Base-by-base conservation (phyloP, 1,284 basidiomycete species). In the Ustanciosporium gigantosporum region DNA sequence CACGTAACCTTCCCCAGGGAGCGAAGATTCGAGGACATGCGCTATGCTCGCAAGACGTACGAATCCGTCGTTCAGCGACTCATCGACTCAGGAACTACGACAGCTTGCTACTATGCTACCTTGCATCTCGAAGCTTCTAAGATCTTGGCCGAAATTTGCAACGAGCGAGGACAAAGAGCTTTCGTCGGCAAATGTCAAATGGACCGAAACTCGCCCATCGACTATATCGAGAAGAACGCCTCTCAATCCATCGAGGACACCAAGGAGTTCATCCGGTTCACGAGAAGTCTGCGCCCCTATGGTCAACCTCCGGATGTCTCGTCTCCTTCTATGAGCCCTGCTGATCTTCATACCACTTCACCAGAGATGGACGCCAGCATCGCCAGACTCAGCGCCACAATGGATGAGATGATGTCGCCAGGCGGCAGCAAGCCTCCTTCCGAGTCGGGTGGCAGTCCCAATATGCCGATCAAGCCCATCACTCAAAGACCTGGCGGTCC, bases 151-250 rank as follows among this genome's bases (percentile, higher is more conserved):
- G 85, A 90, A 37, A 84, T 89, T 21, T 84, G 89, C 31, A 83
- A 86, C 65, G 76, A 79, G 22, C 81, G 81, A 65, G 90, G 92
- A 17, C 92, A 96, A 79, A 84, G 93, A 37, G 91, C 89, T 0
- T 87, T 91, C 68, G 84, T 91, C 36, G 91, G 90, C 34, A 81
- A 94, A 86, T 96, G 93, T 79, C 92, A 90, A 80, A 96, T 97
- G 91, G 84, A 96, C 80, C 83, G 86, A 19, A 83, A 92, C 71
- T 83, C 81, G 32, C 86, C 89, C 0, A 78, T 82, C 11, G 80
- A 85, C 73, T 96, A 94, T 79, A 79, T 86, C 65, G 91, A 95
- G 53, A 66, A 70, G 45, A 68, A 62, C 29, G 68, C 72, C 8
- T 51, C 47, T 22, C 40, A 52, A 16, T 70, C 67, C 4, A 70